These are phyloP conservation scores for Arthrobotrys sinensis DNA, from an alignment of 2,329 filamentous ascomycete genomes.

Conservation along the genomic window DNA sequence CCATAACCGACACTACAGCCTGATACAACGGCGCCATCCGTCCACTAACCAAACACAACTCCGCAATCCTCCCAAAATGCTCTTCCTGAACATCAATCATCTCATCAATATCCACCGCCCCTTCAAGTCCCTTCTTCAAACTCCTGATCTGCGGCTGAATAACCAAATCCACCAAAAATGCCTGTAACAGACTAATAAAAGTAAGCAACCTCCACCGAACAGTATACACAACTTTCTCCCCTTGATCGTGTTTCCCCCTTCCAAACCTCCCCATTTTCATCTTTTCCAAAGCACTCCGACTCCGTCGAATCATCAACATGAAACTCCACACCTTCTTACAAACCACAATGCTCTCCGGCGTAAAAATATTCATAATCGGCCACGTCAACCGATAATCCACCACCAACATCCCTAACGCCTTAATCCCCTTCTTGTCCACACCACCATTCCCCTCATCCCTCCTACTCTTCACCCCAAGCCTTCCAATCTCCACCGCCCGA, in stretches of 20 bases:
- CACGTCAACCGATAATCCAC: slow-evolving; percentile 46
- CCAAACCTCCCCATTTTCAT: slow-evolving; percentile 39
- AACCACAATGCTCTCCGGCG: slow-evolving; percentile 38
- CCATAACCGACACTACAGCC: slow-evolving; percentile 50
- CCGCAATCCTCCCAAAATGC: slow-evolving; percentile 51
- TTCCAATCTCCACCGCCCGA: slow-evolving; percentile 73
- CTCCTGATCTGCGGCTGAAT: slow-evolving; percentile 47
- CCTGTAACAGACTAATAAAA: slow-evolving; percentile 50
- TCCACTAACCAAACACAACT: slow-evolving; percentile 53
- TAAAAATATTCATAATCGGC: slow-evolving; percentile 46
- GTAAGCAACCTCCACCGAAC: slow-evolving; percentile 54
- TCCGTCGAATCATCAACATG: slow-evolving; percentile 56
- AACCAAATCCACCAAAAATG: slow-evolving; percentile 55
- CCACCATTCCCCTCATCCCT: not conserved
- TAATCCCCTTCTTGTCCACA: slow-evolving; percentile 36
- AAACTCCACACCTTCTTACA: slow-evolving; percentile 50
- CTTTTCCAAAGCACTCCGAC: slow-evolving; percentile 40
- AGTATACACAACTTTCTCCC: slow-evolving; percentile 34
- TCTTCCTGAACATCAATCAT: slow-evolving; percentile 58
- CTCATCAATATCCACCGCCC: slow-evolving; percentile 55
- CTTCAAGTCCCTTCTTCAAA: slow-evolving; percentile 36
- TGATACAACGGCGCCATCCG: slow-evolving; percentile 52
- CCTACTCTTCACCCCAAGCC: slow-evolving; percentile 68
- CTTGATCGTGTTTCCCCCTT: slow-evolving; percentile 16
- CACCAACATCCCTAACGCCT: slow-evolving; percentile 51